A percentile compares a stretch with the other conserved stretches of the same genome.
Conservation (phyloP, 768 basidiomycete species). For the Suillus fuscotomentosus region DNA sequence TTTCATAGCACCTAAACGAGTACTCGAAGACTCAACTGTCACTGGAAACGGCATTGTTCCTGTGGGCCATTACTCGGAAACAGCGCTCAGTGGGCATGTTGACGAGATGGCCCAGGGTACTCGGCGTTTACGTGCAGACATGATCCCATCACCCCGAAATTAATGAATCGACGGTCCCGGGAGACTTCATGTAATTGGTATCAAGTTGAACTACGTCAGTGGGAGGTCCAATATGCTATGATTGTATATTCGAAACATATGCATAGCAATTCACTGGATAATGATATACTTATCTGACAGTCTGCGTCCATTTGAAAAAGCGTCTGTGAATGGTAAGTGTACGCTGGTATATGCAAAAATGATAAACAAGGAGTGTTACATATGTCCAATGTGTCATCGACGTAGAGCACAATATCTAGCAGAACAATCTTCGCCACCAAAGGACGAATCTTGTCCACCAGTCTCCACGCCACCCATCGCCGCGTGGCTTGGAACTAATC, state of each 20-base stretch:
- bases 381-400: conserved; percentile 29
- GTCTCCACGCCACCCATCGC: conserved; percentile 67
- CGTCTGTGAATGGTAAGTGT: conserved; percentile 20
- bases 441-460: conserved; percentile 78
- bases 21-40: conserved; percentile 1
- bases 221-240: neutral
- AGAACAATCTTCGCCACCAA: conserved; percentile 82
- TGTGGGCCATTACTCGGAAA: neutral
- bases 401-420: conserved; percentile 41
- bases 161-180: conserved; percentile 4
- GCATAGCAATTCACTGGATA: conserved; percentile 6
- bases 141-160: conserved; percentile 3
- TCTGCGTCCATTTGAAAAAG: conserved; percentile 24
- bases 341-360: conserved; percentile 21
- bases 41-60: neutral
- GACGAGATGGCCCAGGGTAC: neutral
- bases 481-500: conserved; percentile 60
- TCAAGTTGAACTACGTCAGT: neutral
- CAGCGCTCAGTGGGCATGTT: neutral
- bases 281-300: conserved; percentile 8
- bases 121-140: conserved; percentile 1
- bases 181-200: neutral
- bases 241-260: conserved; percentile 6
- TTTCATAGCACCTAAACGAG: neutral
- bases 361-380: conserved; percentile 34